Evolutionary conservation across 208 protist genomes (phyloP).

Genomic region (Leishmania turanica): DNA sequence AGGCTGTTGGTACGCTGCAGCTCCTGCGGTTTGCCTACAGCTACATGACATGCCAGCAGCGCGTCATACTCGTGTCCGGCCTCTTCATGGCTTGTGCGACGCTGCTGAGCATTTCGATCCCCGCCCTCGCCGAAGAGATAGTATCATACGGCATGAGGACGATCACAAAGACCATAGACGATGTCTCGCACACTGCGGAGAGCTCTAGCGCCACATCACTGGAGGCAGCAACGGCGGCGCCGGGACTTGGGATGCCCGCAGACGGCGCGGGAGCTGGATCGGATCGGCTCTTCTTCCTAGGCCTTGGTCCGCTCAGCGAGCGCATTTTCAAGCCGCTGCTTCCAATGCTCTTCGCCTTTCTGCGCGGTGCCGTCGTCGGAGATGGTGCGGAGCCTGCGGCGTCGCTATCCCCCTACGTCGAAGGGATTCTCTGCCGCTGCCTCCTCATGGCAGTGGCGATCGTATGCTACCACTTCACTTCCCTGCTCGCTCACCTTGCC

Average conservation of each 20-base stretch:
- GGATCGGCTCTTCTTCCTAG: background rate
- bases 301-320: slow-evolving; percentile 18
- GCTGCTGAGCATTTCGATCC: slow-evolving; percentile 42
- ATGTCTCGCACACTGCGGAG: slow-evolving; percentile 1
- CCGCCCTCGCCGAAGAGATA: slow-evolving; percentile 52
- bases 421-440: slow-evolving; percentile 45
- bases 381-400: background rate
- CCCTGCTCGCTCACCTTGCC: slow-evolving; percentile 48
- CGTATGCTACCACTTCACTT: slow-evolving; percentile 48
- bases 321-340: slow-evolving; percentile 27
- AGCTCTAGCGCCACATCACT: background rate
- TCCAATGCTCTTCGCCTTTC: slow-evolving; percentile 13
- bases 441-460: slow-evolving; percentile 43
- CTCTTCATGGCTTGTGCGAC: slow-evolving; percentile 50
- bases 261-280: background rate
- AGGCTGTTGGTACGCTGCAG: background rate
- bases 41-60: slow-evolving; percentile 43
- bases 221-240: background rate
- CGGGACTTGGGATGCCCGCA: background rate
- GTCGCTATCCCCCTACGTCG: slow-evolving; percentile 19
- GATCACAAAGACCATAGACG: slow-evolving; percentile 7
- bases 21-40: slow-evolving; percentile 44
- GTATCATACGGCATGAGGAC: slow-evolving; percentile 35
- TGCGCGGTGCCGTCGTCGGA: background rate
- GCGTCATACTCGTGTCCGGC: slow-evolving; percentile 35